Base-by-base conservation (phyloP, 345 rosid species). In the Salix exigua region DNA sequence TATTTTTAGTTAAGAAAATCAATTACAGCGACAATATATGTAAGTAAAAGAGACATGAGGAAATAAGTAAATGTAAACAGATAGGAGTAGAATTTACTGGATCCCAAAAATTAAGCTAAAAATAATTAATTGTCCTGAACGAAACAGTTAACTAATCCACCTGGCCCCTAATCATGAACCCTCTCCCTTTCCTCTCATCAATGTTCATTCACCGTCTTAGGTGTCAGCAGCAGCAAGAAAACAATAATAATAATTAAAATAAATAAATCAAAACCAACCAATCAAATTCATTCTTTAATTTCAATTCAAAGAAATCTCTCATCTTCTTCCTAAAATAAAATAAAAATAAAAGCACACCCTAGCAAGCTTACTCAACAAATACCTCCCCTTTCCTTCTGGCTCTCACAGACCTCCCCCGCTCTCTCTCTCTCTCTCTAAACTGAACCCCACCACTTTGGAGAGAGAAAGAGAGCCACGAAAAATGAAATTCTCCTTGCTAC, bases 401-500 rank as follows among this genome's bases (percentile, higher is more conserved):
- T 28, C 51, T 4, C 73, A 53, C 18, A 61, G 64, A 30, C 30
- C 37, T 21, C 8, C 6, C 8, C 2, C 48, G 8, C 3, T 33
- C 35, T 13, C 33, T 23, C 37, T 28, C 48, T 23, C 4, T 33
- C 37, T 28, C 33, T 33, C 37, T 28, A 9, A 12, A 2, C 10
- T 6, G 6, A 17, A 50, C n/a, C 7, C n/a, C 19, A 21, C 25
- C 60, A 53, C 25, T 18, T 19, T 19, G 58, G 44, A 28, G 65
- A 48, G 68, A 6, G 46, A 35, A 9, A 10, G 60, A 70, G 38
- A 28, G 7, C 10, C 16, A 61, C 31, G 68, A 9, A 9, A 72
- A 33, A 91, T 93, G 98, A 93, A 93, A 94, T 93, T 96, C 81
- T 92, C 98, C 2, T 87, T 87, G 38, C 76, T 90, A 77, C 93